Conservation (phyloP, 768 basidiomycete species). For the Galerina sulciceps region DNA sequence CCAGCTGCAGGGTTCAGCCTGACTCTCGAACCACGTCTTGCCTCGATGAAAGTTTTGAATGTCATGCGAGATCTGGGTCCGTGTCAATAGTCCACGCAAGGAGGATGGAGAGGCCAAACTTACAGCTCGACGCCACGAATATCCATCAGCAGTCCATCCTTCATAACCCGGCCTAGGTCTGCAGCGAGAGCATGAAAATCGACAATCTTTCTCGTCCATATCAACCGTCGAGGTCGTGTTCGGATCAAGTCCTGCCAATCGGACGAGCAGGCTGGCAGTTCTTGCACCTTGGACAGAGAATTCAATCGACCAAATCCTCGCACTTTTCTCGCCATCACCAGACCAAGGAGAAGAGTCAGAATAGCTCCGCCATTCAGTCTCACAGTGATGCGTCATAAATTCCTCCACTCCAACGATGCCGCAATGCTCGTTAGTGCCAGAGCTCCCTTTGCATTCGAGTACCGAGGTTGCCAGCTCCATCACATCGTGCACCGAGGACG, state of each 20-base stretch:
- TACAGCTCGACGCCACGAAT: constrained; percentile 1
- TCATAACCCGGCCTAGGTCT: neutral
- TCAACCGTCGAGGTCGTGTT: neutral
- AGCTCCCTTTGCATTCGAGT: neutral
- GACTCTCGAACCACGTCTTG: neutral
- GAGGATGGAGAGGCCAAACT: neutral
- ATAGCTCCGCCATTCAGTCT: neutral
- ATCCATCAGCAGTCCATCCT: neutral
- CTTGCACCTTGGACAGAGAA: neutral
- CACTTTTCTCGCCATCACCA: neutral
- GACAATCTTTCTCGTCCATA: neutral
- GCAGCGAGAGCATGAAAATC: neutral
- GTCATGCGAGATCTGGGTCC: too few species aligned
- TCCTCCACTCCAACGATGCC: neutral
- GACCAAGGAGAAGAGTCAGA: neutral
- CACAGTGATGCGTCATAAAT: neutral
- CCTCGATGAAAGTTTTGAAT: neutral
- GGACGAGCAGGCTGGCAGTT: neutral
- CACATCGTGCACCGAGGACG: neutral
- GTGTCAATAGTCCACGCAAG: too few species aligned
- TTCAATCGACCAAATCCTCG: neutral
- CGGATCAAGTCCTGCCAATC: neutral
- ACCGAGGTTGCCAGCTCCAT: neutral
- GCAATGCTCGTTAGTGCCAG: neutral
- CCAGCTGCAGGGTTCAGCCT: neutral